Evolutionary conservation across 345 rosid species (phyloP), one percentile per base, ranked within the genome.

Genomic region (Reutealis trisperma): DNA sequence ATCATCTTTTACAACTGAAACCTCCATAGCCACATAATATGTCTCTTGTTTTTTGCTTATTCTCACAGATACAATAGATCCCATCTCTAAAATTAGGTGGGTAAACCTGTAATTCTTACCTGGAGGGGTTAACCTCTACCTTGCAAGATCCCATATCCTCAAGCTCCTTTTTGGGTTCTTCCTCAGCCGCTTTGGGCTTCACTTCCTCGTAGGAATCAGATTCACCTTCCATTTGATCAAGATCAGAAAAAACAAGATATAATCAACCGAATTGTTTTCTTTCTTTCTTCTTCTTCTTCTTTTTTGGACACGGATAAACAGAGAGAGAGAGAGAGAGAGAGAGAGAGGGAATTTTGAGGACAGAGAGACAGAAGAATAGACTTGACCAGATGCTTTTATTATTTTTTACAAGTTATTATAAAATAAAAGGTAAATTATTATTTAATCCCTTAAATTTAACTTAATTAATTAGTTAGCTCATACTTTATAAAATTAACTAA

Each of bases 181-280:
- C 55, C 18, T 24, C 75, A 30, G 47, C 75, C 59, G 63, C 78
- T 42, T 58, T 67, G 34, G 77, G 73, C 49, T 80, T 86, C 45
- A 70, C 73, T 71, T 85, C 80, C 34, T 79, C 77, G 62, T 11
- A 11, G 1, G 76, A 67, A n/a, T 70, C 76, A 27, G 75, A 64
- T 63, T 71, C 74, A 60, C 59, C 81, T 49, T 72, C 84, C 87
- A 77, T 71, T 37, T 15, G n/a, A 15, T 52, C 42, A 42, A 70
- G 80, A 77, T 61, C 80, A 71, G 41, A 52, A 45, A 44, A 42
- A 16, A 76, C 10, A 58, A n/a, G 5, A 0, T 27, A 65, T 32
- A 45, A 18, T 25, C 45, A 70, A 63, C 21, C 63, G 59, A 58
- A 0, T 1, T 37, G 41, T 37, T 30, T 13, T 11, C 27, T 25